Conservation (phyloP, 2,329 filamentous ascomycete species). For the Colletotrichum chrysophilum region DNA sequence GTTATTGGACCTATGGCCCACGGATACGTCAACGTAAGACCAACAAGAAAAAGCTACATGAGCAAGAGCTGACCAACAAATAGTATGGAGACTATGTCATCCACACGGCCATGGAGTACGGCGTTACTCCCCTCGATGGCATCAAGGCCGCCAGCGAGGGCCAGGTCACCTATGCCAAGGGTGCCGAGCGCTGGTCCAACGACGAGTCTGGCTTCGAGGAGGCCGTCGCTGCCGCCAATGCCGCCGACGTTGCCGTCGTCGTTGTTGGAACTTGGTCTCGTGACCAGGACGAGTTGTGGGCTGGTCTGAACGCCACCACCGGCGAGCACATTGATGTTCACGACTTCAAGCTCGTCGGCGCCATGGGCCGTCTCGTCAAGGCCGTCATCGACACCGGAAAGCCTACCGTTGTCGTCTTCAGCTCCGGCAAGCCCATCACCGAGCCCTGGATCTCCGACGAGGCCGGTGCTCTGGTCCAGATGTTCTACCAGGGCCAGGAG, state of each 20-base stretch:
- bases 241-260: slow-evolving; percentile 74
- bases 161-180: slow-evolving; percentile 69
- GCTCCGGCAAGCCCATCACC: slow-evolving; percentile 74
- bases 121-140: slow-evolving; percentile 73
- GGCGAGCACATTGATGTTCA: slow-evolving; percentile 75
- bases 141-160: slow-evolving; percentile 66
- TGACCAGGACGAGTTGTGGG: slow-evolving; percentile 75
- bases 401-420: slow-evolving; percentile 72
- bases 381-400: slow-evolving; percentile 72
- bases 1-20: slow-evolving; percentile 80
- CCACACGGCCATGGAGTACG: slow-evolving; percentile 65
- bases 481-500: slow-evolving; percentile 77
- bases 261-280: slow-evolving; percentile 79
- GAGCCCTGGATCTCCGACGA: slow-evolving; percentile 74
- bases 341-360: slow-evolving; percentile 70
- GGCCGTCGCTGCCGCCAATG: slow-evolving; percentile 68
- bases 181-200: slow-evolving; percentile 75
- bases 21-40: slow-evolving; percentile 69
- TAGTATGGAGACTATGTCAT: slow-evolving; percentile 77
- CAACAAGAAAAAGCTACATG: not conserved
- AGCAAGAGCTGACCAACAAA: not conserved
- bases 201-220: slow-evolving; percentile 71
- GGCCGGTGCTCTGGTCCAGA: slow-evolving; percentile 71
- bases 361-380: slow-evolving; percentile 69
- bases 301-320: slow-evolving; percentile 73